These are phyloP conservation scores for Trichosporon sp. DNA, from an alignment of 1,284 basidiomycete genomes.

Conservation along the genomic window DNA sequence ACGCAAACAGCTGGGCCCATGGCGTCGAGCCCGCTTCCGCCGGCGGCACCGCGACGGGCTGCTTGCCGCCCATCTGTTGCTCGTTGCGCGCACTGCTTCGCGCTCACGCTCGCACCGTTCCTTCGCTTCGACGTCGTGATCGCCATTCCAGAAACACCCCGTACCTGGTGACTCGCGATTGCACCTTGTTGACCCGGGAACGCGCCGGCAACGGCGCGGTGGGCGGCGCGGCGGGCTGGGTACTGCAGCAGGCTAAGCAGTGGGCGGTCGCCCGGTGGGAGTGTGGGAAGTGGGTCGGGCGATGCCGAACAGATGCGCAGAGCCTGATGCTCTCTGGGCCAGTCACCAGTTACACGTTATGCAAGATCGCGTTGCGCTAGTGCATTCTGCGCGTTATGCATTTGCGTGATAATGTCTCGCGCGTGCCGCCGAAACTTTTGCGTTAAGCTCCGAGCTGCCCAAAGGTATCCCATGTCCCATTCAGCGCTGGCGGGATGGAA, in stretches of 20 bases:
- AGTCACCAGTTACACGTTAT: neutral
- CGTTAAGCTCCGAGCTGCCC: neutral
- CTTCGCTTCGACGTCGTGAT: neutral
- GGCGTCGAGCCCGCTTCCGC: neutral
- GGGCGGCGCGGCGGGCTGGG: no score
- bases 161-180: neutral
- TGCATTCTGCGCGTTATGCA: neutral
- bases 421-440: neutral
- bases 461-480: neutral
- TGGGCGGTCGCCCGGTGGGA: neutral
- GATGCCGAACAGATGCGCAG: neutral
- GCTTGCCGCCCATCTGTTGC: no score
- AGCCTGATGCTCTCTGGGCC: neutral
- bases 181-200: neutral
- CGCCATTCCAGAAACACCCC: neutral
- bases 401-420: neutral
- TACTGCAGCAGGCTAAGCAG: no score
- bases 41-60: neutral
- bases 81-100: neutral
- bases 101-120: neutral
- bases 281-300: neutral
- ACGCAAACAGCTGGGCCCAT: no score
- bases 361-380: neutral
- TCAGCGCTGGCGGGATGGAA: neutral
- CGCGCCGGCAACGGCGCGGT: no score